Percentiles rank a stretch among this genome's conserved stretches.
phyloP scores from a whole-genome alignment of 441 rosid genomes.

The Populus hybrid region DNA sequence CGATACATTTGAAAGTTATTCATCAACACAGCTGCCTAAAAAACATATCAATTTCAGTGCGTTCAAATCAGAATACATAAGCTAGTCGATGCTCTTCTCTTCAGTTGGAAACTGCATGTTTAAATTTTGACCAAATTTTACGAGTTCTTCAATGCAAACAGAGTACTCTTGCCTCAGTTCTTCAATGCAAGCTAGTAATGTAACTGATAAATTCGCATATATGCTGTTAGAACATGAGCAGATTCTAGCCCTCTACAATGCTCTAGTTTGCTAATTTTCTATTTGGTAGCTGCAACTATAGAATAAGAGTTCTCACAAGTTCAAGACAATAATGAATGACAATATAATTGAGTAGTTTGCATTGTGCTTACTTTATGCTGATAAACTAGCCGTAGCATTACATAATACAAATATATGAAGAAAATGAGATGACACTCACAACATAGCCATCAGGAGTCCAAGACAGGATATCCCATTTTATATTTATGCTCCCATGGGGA shows the following conservation, averaged over 20 bases:
- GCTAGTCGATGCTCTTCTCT: neutral
- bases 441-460: conserved; percentile 81
- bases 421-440: conserved; percentile 28
- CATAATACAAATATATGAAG: too few species aligned
- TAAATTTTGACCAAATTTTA: neutral
- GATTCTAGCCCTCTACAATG: neutral
- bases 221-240: neutral
- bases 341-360: too few species aligned
- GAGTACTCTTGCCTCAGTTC: too few species aligned
- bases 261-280: too few species aligned
- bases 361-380: too few species aligned
- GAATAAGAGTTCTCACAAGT: too few species aligned
- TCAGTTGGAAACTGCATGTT: neutral
- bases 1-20: conserved; percentile 68
- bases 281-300: too few species aligned
- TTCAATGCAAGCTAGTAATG: too few species aligned
- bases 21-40: conserved; percentile 58
- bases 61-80: neutral
- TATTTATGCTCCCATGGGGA: conserved; percentile 70
- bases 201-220: neutral
- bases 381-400: too few species aligned
- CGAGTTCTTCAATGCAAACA: neutral
- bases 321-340: too few species aligned
- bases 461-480: conserved; percentile 68
- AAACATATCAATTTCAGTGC: neutral